Conservation (phyloP, 768 basidiomycete species). For the Saitozyma podzolica region DNA sequence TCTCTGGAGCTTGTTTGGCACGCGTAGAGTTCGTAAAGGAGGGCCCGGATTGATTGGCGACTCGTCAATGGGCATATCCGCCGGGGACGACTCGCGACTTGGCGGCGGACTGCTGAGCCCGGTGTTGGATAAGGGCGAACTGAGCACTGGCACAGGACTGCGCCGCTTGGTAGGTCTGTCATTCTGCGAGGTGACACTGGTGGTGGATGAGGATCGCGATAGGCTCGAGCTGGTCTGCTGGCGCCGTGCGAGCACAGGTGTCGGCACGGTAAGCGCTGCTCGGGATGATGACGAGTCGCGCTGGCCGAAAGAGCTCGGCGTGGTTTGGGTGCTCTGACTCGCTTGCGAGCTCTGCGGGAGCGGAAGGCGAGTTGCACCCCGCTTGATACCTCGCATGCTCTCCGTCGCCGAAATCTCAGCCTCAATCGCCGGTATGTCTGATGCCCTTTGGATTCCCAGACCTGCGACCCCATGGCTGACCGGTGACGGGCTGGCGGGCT, state of each 20-base stretch:
- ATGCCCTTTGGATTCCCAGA: background rate
- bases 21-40: background rate
- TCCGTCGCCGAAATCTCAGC: background rate
- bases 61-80: conserved; percentile 5
- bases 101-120: conserved; percentile 39
- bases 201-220: conserved; percentile 17
- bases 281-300: background rate
- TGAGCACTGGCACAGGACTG: background rate
- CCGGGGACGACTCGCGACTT: conserved; percentile 23
- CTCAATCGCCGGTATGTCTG: too few species aligned
- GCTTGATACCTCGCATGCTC: conserved; percentile 33
- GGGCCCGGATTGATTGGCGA: background rate
- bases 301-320: too few species aligned
- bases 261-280: background rate
- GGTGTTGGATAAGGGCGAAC: background rate
- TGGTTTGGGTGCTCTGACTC: too few species aligned
- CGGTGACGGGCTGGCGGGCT: background rate
- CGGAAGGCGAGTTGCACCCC: conserved; percentile 18
- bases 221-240: conserved; percentile 12
- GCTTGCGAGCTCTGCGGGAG: background rate
- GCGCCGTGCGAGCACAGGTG: conserved; percentile 4
- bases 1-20: background rate
- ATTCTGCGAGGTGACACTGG: conserved; percentile 19
- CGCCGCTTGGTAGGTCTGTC: conserved; percentile 34
- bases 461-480: background rate